Percentiles rank a stretch among this genome's conserved stretches.
Evolutionary conservation across 257 asterid species (phyloP).

Genomic region (Ballota nigra): DNA sequence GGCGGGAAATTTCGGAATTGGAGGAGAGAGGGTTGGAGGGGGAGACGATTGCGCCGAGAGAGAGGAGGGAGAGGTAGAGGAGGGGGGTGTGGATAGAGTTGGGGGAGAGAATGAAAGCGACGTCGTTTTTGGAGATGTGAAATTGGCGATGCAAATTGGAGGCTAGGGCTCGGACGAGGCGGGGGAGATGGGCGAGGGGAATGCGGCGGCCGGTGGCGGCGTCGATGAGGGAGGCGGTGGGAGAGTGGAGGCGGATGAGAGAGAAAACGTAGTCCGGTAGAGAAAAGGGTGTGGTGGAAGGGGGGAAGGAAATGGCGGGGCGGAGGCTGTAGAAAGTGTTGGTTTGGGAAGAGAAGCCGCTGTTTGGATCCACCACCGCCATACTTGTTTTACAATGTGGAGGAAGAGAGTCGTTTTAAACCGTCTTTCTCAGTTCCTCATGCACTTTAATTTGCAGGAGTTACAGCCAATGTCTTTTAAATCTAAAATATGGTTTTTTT

Average conservation of each 20-base stretch:
- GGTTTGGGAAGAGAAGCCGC: slow-evolving; percentile 50
- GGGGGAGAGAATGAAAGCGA: slow-evolving; percentile 56
- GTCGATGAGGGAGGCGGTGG: slow-evolving; percentile 53
- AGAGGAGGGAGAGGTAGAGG: slow-evolving; percentile 55
- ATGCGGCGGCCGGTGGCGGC: slow-evolving; percentile 47
- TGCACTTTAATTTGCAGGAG: too few species aligned
- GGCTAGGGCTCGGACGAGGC: slow-evolving; percentile 48
- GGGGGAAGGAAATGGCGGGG: slow-evolving; percentile 52
- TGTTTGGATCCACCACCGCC: slow-evolving; percentile 27
- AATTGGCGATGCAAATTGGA: slow-evolving; percentile 35
- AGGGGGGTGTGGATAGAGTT: slow-evolving; percentile 52
- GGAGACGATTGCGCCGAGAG: slow-evolving; percentile 60
- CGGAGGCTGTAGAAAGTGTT: slow-evolving; percentile 60
- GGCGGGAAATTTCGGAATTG: slow-evolving; percentile 43
- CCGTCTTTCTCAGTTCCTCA: too few species aligned
- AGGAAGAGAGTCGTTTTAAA: too few species aligned
- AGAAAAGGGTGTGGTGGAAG: slow-evolving; percentile 43
- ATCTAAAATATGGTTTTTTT: too few species aligned
- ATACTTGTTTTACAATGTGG: too few species aligned
- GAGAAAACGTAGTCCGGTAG: slow-evolving; percentile 39
- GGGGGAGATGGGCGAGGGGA: slow-evolving; percentile 43
- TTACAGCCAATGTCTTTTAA: too few species aligned
- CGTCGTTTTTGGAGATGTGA: slow-evolving; percentile 43
- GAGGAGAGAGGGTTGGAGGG: slow-evolving; percentile 66
- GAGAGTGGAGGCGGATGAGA: slow-evolving; percentile 35